phyloP scores from a whole-genome alignment of 106 monocot genomes.

The Allium cepa region DNA sequence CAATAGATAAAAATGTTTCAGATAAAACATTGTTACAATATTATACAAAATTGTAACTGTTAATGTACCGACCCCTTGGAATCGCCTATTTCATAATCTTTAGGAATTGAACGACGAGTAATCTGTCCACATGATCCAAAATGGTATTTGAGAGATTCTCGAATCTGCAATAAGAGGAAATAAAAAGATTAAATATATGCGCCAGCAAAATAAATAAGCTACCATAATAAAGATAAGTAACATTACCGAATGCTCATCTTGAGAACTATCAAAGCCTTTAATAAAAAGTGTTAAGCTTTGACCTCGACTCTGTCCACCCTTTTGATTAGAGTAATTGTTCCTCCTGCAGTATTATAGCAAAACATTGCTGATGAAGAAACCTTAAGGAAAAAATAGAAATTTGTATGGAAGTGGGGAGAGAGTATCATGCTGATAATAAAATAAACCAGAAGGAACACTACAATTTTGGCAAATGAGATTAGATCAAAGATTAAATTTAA shows the following conservation, averaged over 20 bases:
- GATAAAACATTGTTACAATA: no score
- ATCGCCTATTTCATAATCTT: slow-evolving; percentile 69
- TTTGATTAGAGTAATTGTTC: slow-evolving; percentile 45
- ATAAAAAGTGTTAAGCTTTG: slow-evolving; percentile 48
- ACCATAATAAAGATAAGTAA: not conserved
- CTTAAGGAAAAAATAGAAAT: no score
- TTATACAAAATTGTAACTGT: no score
- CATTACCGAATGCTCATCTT: slow-evolving; percentile 54
- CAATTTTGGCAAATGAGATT: no score
- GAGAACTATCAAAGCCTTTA: slow-evolving; percentile 71
- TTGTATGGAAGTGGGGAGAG: not conserved
- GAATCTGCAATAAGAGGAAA: slow-evolving; percentile 25
- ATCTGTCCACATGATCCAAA: slow-evolving; percentile 81
- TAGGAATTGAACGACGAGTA: slow-evolving; percentile 63
- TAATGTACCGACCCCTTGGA: slow-evolving; percentile 59
- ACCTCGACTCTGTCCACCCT: slow-evolving; percentile 30
- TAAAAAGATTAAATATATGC: not conserved
- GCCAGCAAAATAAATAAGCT: not conserved
- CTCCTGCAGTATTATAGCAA: slow-evolving; percentile 17
- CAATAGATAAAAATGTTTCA: no score
- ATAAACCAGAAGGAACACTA: not conserved
- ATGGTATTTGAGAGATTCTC: slow-evolving; percentile 48
- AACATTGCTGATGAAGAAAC: not conserved
- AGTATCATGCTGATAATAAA: not conserved
- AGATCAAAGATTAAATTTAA: no score